Evolutionary conservation across 2,329 filamentous ascomycete genomes (phyloP), one percentile per base, ranked within the genome.

Genomic region (Diaporthe sp.): DNA sequence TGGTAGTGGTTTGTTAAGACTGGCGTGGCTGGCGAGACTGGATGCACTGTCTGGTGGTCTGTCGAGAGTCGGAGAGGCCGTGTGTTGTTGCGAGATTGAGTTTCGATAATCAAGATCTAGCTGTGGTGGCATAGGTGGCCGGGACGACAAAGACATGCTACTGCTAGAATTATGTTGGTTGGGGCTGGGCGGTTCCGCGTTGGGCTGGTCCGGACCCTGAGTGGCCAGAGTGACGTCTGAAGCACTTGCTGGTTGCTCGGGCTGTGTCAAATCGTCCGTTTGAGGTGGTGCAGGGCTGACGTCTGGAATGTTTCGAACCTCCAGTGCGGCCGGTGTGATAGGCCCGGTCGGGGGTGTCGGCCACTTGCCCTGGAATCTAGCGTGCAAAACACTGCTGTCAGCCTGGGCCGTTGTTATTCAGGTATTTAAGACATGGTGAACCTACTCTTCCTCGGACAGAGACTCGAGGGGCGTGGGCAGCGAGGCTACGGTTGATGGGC

Each of bases 1-100:
- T 13, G 89, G 89, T 6, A 90, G 80, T 37, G 88, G 88, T 78
- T 90, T 91, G 82, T 90, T 88, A 57, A 88, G 85, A 77, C 88
- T 79, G 49, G 34, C 34, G 65, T 55, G 65, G 82, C 72, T 71
- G 72, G 37, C 42, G 55, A 25, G 53, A 72, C 69, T 77, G 61
- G 69, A 53, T 34, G 57, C 74, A 62, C 57, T 79, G 70, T 79
- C 79, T 62, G 79, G 76, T 61, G 67, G 78, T 61, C 78, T 76
- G 71, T 73, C 42, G 9, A 78, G 61, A 61, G 75, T 75, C 62
- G 81, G 74, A 25, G 79, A 80, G 75, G 79, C 79, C 13, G 65
- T 55, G n/a, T 69, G n/a, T 72, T 80, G 76, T 77, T 76, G 79
- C 75, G 78, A 71, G 74, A 77, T 77, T 61, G 79, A 78, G 77